Evolutionary conservation across 1,139 yeast genomes (phyloP), one percentile per base, ranked within the genome.

Genomic region (Geotrichum cucujoidarum): DNA sequence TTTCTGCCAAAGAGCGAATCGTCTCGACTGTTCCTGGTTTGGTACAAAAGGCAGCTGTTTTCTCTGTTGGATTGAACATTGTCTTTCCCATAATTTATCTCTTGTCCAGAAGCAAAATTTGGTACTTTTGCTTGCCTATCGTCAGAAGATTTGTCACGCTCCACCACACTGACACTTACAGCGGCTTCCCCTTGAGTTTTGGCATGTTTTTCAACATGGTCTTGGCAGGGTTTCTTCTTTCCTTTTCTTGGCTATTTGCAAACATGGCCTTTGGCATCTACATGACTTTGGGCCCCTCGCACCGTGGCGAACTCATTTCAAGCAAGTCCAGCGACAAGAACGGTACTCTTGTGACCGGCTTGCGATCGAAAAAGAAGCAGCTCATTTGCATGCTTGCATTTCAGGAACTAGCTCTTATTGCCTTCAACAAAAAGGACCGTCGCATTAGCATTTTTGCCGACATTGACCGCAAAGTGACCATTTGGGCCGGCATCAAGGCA

Each of bases 241-340:
- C 74, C 3, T 57, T 74, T 36, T 59, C 72, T 18, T 84, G 89
- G 85, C 89, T 83, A 56, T 52, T 78, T 10, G 66, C 78, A 30
- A 83, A 85, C 63, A 75, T 77, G 51, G 70, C 80, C 1, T 89
- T 80, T 61, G 72, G 78, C 54, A 82, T 88, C 3, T 90, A 87
- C 64, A 75, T 90, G 60, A 76, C 89, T 7, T 75, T 86, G 53
- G 96, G 97, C 0, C 92, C 97, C 56, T 65, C 84, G 44, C 88
- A 84, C 58, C 80, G 87, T 30, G 81, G 82, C 22, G 80, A 78
- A 50, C 80, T 86, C 18, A 74, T 89, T 27, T 81, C 92, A 38
- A 71, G 80, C 5, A 72, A 78, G 43, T 80, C 92, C 16, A 67
- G 81, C 0, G 88, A 85, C 53, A 49, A 47, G 22, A 75, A 86